phyloP scores from a whole-genome alignment of 371 early-diverging fungal species.

The Mycotypha africana region DNA sequence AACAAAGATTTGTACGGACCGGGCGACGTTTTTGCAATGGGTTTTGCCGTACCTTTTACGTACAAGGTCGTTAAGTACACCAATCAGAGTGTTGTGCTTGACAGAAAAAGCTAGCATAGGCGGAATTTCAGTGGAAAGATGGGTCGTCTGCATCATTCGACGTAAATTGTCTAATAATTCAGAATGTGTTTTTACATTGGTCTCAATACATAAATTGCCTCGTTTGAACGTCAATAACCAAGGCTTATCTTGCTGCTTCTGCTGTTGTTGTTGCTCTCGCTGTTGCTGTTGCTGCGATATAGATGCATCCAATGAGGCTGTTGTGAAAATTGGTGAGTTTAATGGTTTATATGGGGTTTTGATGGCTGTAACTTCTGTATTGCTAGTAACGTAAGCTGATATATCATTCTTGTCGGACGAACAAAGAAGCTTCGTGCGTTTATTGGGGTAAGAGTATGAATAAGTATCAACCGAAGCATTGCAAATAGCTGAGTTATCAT shows the following conservation, averaged over 20 bases:
- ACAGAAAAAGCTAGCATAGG: constrained; percentile 1
- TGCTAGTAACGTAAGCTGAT: not conserved
- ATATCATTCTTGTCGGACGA: not conserved
- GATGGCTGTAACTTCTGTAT: not conserved
- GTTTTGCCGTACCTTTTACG: constrained; percentile 31
- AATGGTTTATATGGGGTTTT: too few species aligned
- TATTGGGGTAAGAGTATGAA: not conserved
- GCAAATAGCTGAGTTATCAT: constrained; percentile 2
- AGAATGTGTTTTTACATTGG: constrained; percentile 5
- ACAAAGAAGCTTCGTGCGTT: constrained; percentile 5
- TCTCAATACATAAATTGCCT: constrained; percentile 7
- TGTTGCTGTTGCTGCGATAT: too few species aligned
- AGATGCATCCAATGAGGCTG: too few species aligned
- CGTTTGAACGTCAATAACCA: constrained; percentile 11
- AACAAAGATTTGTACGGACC: constrained; percentile 11
- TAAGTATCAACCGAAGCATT: not conserved
- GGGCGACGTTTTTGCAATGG: constrained; percentile 23
- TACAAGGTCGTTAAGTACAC: constrained; percentile 14
- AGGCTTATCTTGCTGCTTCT: not conserved
- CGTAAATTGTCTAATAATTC: constrained; percentile 10
- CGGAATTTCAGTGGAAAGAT: constrained; percentile 3
- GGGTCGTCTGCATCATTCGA: constrained; percentile 7
- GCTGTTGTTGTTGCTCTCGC: not conserved
- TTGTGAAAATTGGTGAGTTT: too few species aligned
- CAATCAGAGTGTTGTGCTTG: constrained; percentile 4